Base-by-base conservation (phyloP, 228 moss, liverwort and hornwort genomes). In the Sphagnum fallax region DNA sequence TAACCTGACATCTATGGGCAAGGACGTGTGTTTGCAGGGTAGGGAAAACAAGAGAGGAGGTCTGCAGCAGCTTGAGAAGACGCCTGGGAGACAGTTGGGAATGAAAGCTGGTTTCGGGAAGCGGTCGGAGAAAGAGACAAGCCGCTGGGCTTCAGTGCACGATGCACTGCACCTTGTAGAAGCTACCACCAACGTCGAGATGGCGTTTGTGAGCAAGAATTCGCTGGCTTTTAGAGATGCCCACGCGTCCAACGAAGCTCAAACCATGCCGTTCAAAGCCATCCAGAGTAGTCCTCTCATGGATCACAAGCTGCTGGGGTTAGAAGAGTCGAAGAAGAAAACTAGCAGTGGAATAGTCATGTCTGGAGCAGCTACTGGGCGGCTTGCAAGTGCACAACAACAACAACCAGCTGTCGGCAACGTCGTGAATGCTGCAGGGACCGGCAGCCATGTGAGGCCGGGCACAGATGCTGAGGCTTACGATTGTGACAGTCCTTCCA, bases 401-500 rank as follows among this genome's bases (percentile, higher is more conserved):
- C 32, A 32, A 1, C 79, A 77, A 52, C 66, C 82, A 5, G 65
- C 82, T n/a, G 70, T 77, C 55, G 32, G 32, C 32, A 32, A 32
- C 32, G 32, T 92, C 64, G 76, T 86, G 74, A 79, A 85, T 59
- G 91, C 75, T 63, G 61, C 0, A 78, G 70, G 12, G 91, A 90
- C 16, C 64, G 84, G 5, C 88, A 94, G 64, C 80, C 84, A 6
- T 81, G 78, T 63, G 94, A 91, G 49, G 86, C 86, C 51, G 94
- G 91, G 72, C 85, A 82, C 75, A 91, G 66, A 32, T 32, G 32
- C 32, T 2, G 32, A 32, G 32, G 32, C 32, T 72, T 89, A 83
- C 74, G 94, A 91, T 75, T 88, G 83, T 65, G 78, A 84, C 57
- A 89, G 89, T 75, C 78, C 89, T 63, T 84, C 91, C 11, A 91